These are phyloP conservation scores for Mycosphaerella sp. DNA, from an alignment of 2,329 filamentous ascomycete species.

Conservation along the genomic window DNA sequence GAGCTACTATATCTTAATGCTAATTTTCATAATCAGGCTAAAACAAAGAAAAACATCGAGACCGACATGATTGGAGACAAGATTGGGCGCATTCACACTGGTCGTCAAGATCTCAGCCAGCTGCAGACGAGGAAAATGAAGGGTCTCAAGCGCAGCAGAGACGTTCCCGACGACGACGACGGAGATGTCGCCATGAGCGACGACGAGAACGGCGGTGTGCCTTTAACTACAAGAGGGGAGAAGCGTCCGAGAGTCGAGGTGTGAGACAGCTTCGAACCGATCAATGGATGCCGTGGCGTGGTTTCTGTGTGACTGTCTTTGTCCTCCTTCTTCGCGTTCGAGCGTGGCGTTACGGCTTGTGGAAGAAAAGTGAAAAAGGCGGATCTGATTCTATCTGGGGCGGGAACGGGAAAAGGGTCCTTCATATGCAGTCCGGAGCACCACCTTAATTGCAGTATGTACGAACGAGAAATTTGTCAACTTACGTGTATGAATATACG, in stretches of 20 bases:
- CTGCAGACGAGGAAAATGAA: conserved; percentile 99
- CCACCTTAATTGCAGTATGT: neutral
- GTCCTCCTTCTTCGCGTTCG: neutral
- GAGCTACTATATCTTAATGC: neutral
- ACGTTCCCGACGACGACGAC: conserved; percentile 55
- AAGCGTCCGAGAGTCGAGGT: conserved; percentile 26
- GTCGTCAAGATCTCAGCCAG: conserved; percentile 77
- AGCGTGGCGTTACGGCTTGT: neutral
- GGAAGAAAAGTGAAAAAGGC: neutral
- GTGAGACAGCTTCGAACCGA: conserved; percentile 4
- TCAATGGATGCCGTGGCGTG: neutral
- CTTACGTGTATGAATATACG: too few species aligned
- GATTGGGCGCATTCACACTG: conserved; percentile 85
- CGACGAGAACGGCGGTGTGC: conserved; percentile 34
- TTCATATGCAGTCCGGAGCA: neutral
- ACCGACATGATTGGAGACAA: conserved; percentile 94
- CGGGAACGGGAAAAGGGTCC: too few species aligned
- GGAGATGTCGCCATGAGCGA: conserved; percentile 43
- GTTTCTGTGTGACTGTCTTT: neutral
- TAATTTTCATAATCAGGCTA: conserved; percentile 37
- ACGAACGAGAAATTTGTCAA: neutral
- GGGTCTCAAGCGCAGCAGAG: conserved; percentile 79
- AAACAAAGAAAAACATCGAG: conserved; percentile 91
- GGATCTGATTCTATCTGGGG: neutral
- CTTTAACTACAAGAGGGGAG: conserved; percentile 11